Evolutionary conservation across 495 filamentous ascomycete genomes (phyloP).

Genomic region (Trichoderma asperelloides): DNA sequence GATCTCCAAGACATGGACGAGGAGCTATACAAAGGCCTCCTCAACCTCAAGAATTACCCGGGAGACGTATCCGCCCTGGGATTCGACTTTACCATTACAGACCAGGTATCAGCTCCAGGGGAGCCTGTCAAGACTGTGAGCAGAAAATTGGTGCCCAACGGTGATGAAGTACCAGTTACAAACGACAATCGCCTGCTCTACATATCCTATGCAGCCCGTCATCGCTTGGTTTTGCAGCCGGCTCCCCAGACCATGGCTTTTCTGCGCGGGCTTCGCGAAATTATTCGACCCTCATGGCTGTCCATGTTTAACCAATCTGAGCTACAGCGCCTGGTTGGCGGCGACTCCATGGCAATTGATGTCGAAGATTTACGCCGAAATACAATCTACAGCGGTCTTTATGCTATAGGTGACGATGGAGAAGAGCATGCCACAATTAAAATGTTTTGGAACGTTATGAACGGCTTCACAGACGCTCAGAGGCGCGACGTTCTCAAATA

Average conservation of each 20-base stretch:
- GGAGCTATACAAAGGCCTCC: constrained; percentile 83
- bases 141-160: constrained; percentile 64
- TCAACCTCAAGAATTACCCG: constrained; percentile 80
- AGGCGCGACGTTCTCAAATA: constrained; percentile 85
- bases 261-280: constrained; percentile 70
- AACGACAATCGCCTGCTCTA: constrained; percentile 91
- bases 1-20: constrained; percentile 90
- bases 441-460: constrained; percentile 91
- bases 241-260: constrained; percentile 76
- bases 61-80: constrained; percentile 74
- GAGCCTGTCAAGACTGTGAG: constrained; percentile 48
- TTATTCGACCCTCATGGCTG: constrained; percentile 88
- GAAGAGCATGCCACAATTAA: constrained; percentile 74
- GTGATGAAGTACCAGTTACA: constrained; percentile 71
- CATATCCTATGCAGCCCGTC: constrained; percentile 80
- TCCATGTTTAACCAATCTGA: constrained; percentile 98
- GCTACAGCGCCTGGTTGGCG: constrained; percentile 84
- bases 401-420: constrained; percentile 77
- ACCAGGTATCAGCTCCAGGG: constrained; percentile 54
- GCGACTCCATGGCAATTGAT: constrained; percentile 75
- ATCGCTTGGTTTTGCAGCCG: constrained; percentile 74
- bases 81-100: constrained; percentile 85
- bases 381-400: constrained; percentile 81
- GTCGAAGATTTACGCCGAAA: constrained; percentile 80
- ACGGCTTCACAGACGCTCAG: constrained; percentile 60